These are phyloP conservation scores for Capronia americana DNA, from an alignment of 2,329 filamentous ascomycete species.

Conservation along the genomic window DNA sequence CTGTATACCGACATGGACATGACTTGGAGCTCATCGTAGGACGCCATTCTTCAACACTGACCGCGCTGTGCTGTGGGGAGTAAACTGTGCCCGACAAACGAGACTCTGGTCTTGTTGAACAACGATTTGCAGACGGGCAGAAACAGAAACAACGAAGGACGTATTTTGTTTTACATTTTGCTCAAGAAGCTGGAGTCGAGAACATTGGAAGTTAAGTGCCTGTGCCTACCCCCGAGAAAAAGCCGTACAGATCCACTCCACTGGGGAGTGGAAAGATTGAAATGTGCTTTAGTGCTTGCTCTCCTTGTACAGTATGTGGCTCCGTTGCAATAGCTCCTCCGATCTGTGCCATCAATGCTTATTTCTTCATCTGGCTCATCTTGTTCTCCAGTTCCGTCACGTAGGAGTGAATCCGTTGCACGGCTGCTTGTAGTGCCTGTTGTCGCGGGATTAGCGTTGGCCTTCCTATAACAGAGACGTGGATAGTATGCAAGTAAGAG, in stretches of 20 bases:
- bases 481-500: background rate
- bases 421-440: slow-evolving; percentile 84
- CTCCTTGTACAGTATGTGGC: background rate
- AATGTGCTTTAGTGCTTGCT: background rate
- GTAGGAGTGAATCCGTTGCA: slow-evolving; percentile 84
- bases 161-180: slow-evolving; percentile 18
- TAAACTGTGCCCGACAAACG: background rate
- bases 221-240: slow-evolving; percentile 1
- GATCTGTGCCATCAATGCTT: background rate
- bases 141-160: background rate
- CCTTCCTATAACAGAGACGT: background rate
- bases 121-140: background rate
- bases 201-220: slow-evolving; percentile 10
- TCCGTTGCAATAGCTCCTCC: background rate
- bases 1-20: background rate
- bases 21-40: background rate
- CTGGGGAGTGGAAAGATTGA: background rate
- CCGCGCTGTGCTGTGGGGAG: background rate
- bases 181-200: slow-evolving; percentile 3
- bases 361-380: slow-evolving; percentile 60
- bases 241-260: background rate
- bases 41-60: background rate
- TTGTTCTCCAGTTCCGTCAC: slow-evolving; percentile 82
- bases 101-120: background rate
- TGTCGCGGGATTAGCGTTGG: slow-evolving; percentile 29